phyloP scores from a whole-genome alignment of 129 eudicot genomes.

The Logfia minima region DNA sequence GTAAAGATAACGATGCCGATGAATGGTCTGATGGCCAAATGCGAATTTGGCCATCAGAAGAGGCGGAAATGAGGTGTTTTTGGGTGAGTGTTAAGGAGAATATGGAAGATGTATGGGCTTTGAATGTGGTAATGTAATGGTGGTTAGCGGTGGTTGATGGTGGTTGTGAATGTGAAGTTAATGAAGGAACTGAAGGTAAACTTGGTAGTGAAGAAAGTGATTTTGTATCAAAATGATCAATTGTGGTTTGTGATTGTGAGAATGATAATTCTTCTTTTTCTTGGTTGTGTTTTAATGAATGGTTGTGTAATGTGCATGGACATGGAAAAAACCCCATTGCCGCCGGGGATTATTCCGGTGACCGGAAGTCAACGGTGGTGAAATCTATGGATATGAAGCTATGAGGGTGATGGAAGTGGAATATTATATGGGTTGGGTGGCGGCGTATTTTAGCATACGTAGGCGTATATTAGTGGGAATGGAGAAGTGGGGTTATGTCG shows the following conservation, averaged over 20 bases:
- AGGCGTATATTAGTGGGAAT: slow-evolving; percentile 28
- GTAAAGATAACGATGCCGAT: neutral
- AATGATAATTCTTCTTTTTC: neutral
- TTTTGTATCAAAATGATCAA: slow-evolving; percentile 20
- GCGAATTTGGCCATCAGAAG: slow-evolving; percentile 58
- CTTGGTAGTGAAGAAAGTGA: slow-evolving; percentile 58
- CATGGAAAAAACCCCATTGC: slow-evolving; percentile 43
- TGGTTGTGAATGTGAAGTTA: slow-evolving; percentile 46
- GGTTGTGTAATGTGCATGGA: slow-evolving; percentile 34
- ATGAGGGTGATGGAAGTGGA: neutral
- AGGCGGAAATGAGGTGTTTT: slow-evolving; percentile 62
- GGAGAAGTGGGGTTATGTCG: slow-evolving; percentile 24
- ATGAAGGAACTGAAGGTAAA: slow-evolving; percentile 67
- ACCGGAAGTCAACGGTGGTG: slow-evolving; percentile 5
- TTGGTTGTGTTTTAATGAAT: slow-evolving; percentile 1
- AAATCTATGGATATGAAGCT: neutral
- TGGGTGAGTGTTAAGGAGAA: slow-evolving; percentile 57
- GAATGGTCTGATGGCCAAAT: slow-evolving; percentile 46
- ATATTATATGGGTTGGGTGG: slow-evolving; percentile 5
- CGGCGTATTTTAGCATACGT: slow-evolving; percentile 21
- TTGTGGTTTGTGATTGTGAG: slow-evolving; percentile 14
- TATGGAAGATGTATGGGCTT: slow-evolving; percentile 62
- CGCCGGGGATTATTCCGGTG: slow-evolving; percentile 19
- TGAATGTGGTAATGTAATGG: slow-evolving; percentile 64
- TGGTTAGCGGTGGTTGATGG: slow-evolving; percentile 35